Evolutionary conservation across 176 grass and related monocot species (phyloP).

Genomic region (Ananas comosus): DNA sequence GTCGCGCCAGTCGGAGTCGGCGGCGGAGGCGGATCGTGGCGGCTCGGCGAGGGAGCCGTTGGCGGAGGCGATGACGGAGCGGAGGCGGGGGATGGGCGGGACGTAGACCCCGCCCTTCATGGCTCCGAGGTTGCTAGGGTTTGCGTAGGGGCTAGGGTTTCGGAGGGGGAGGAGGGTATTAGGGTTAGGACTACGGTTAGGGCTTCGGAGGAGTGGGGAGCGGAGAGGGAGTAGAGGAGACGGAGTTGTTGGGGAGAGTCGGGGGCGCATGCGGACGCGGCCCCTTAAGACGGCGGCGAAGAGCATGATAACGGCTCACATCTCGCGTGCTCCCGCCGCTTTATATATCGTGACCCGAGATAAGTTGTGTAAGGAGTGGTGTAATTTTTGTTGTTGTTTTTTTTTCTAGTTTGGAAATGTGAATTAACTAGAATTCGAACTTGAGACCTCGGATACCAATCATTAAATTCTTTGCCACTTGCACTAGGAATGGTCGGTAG

Average conservation of each 20-base stretch:
- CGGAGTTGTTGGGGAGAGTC: slow-evolving; percentile 16
- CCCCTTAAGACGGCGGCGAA: slow-evolving; percentile 49
- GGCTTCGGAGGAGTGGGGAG: slow-evolving; percentile 26
- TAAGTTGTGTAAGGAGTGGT: too few relatives aligned
- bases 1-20: slow-evolving; percentile 41
- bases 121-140: slow-evolving; percentile 3
- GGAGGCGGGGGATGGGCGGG: slow-evolving; percentile 74
- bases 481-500: too few relatives aligned
- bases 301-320: slow-evolving; percentile 39
- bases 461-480: too few relatives aligned
- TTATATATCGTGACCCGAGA: not conserved
- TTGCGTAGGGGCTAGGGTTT: not conserved
- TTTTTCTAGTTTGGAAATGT: too few relatives aligned
- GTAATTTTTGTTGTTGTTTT: too few relatives aligned
- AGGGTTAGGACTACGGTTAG: slow-evolving; percentile 22
- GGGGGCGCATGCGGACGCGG: slow-evolving; percentile 31
- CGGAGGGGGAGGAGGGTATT: not conserved
- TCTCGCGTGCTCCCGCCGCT: slow-evolving; percentile 32
- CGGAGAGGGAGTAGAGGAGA: slow-evolving; percentile 39
- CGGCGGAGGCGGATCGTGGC: slow-evolving; percentile 6
- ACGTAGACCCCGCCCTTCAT: slow-evolving; percentile 61
- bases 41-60: slow-evolving; percentile 50
- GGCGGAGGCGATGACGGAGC: slow-evolving; percentile 71
- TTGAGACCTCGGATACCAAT: too few relatives aligned
- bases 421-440: too few relatives aligned